Percentiles rank a stretch among this genome's conserved stretches.
These are phyloP conservation scores for Brassica rapa DNA, from an alignment of 345 rosid species.

Conservation along the genomic window DNA sequence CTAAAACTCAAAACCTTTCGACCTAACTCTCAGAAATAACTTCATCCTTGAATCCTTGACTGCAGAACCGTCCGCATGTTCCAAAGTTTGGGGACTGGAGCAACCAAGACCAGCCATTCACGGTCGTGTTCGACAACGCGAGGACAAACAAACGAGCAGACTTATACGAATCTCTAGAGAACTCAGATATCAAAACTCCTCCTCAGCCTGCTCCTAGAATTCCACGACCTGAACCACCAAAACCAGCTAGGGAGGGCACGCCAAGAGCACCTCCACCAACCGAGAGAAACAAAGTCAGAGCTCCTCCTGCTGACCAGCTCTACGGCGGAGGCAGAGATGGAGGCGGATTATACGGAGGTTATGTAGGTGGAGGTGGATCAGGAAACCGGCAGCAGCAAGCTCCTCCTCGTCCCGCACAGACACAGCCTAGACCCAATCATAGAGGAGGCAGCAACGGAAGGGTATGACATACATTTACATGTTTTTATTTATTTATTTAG, in stretches of 20 bases:
- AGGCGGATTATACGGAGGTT: conserved; percentile 32
- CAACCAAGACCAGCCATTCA: conserved; percentile 41
- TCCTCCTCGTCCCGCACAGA: conserved; percentile 23
- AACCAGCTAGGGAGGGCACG: background rate
- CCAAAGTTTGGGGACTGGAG: conserved; percentile 45
- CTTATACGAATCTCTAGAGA: conserved; percentile 34
- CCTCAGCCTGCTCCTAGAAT: conserved; percentile 37
- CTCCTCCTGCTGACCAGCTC: conserved; percentile 51
- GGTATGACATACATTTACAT: conserved; percentile 13
- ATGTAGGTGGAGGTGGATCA: conserved; percentile 27
- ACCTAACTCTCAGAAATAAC: background rate
- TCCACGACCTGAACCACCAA: conserved; percentile 31
- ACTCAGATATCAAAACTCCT: conserved; percentile 18
- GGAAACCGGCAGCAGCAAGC: conserved; percentile 27
- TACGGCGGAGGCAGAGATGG: background rate
- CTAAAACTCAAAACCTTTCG: background rate
- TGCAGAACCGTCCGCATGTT: conserved; percentile 44
- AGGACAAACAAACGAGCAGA: conserved; percentile 35
- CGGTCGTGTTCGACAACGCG: conserved; percentile 41
- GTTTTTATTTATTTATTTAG: background rate
- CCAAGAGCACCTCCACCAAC: conserved; percentile 38
- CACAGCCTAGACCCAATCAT: conserved; percentile 13
- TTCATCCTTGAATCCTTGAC: background rate
- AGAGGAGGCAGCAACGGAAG: conserved; percentile 36
- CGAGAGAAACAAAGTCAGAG: conserved; percentile 52